These are phyloP conservation scores for Acanthamoeba royreba DNA, from an alignment of 208 protist genomes.

Conservation along the genomic window DNA sequence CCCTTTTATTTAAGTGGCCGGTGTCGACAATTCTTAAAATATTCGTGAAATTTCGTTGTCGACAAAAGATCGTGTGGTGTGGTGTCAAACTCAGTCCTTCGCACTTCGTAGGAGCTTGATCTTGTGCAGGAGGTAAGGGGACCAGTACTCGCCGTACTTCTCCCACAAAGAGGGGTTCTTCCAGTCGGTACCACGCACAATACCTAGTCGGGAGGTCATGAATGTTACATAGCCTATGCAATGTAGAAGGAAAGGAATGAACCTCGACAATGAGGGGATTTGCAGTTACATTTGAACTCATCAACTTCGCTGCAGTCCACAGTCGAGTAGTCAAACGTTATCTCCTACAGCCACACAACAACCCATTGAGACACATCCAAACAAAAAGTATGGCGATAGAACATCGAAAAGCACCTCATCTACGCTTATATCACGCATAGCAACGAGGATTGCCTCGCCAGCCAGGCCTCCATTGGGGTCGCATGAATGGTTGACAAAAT, in stretches of 20 bases:
- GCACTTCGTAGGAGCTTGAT: background rate
- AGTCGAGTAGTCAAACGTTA: slow-evolving; percentile 31
- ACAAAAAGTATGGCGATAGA: background rate
- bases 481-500: slow-evolving; percentile 40
- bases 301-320: slow-evolving; percentile 19
- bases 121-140: slow-evolving; percentile 18
- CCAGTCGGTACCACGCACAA: slow-evolving; percentile 45
- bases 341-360: background rate
- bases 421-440: background rate
- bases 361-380: background rate
- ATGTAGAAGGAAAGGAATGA: background rate
- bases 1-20: background rate
- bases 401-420: background rate
- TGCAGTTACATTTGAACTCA: slow-evolving; percentile 19
- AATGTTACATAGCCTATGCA: background rate
- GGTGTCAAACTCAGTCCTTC: too few relatives aligned
- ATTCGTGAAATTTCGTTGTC: too few relatives aligned
- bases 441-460: slow-evolving; percentile 14
- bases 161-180: background rate
- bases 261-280: background rate
- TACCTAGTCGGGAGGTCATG: background rate
- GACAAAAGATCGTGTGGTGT: too few relatives aligned
- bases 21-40: background rate
- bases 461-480: background rate
- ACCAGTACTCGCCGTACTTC: background rate